phyloP scores from a whole-genome alignment of 192 early-diverging fungal genomes.

The Linderina pennispora region DNA sequence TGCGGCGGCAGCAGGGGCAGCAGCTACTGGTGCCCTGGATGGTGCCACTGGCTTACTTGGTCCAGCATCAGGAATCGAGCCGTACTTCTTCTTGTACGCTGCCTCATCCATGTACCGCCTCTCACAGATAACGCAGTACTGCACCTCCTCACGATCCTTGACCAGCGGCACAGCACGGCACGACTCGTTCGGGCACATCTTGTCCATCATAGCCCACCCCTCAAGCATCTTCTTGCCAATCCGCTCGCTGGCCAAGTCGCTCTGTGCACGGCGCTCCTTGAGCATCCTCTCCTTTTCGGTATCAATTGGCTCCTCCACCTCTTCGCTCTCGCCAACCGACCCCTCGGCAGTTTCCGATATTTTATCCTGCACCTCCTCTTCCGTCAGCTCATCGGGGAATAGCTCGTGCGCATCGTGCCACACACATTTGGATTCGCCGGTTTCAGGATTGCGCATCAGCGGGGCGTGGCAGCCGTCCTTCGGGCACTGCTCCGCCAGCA shows the following conservation, averaged over 20 bases:
- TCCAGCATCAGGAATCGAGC: conserved; percentile 1
- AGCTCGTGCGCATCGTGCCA: conserved; percentile 37
- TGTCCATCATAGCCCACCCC: conserved; percentile 40
- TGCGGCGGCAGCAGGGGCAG: not conserved
- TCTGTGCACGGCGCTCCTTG: conserved; percentile 16
- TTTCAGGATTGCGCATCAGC: conserved; percentile 35
- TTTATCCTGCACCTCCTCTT: conserved; percentile 1
- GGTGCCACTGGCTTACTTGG: conserved; percentile 2
- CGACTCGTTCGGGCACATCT: conserved; percentile 17
- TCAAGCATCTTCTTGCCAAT: conserved; percentile 36
- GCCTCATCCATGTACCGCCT: conserved; percentile 36
- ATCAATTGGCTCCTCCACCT: not conserved
- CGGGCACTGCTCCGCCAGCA: conserved; percentile 34
- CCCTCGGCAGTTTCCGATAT: conserved; percentile 10
- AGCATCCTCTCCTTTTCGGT: conserved; percentile 1
- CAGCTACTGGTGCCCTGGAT: not conserved
- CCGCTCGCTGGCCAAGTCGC: conserved; percentile 28
- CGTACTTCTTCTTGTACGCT: conserved; percentile 23
- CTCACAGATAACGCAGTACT: conserved; percentile 32
- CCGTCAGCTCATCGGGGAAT: conserved; percentile 22
- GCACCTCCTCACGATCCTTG: conserved; percentile 18
- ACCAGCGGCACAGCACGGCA: conserved; percentile 33
- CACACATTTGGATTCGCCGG: conserved; percentile 23
- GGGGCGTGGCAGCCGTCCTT: conserved; percentile 26
- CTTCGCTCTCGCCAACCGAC: not conserved